Evolutionary conservation across 2,329 filamentous ascomycete genomes (phyloP).

Genomic region (Ophiostoma sp.): DNA sequence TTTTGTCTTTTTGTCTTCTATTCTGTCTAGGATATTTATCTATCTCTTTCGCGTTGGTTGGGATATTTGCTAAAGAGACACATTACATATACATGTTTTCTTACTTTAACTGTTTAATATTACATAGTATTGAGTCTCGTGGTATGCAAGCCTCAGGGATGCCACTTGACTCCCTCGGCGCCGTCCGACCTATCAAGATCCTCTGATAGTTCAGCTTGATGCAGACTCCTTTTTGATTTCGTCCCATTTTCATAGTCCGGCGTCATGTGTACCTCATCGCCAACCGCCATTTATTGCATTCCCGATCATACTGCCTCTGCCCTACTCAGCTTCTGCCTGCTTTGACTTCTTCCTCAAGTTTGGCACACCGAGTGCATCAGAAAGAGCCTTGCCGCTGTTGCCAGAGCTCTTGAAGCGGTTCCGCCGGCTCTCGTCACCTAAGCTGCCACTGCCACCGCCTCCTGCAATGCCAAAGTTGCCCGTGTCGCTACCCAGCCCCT

Average conservation of each 20-base stretch:
- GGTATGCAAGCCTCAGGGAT: conserved; percentile 23
- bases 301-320: background rate
- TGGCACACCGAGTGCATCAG: conserved; percentile 21
- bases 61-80: background rate
- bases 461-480: background rate
- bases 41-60: too few relatives aligned
- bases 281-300: background rate
- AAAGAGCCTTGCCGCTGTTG: conserved; percentile 5
- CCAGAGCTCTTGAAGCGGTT: conserved; percentile 11
- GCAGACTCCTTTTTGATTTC: background rate
- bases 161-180: background rate
- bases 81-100: background rate
- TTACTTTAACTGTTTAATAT: conserved; percentile 17
- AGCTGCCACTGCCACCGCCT: conserved; percentile 1
- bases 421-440: conserved; percentile 13
- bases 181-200: too few relatives aligned
- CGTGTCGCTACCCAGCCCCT: background rate
- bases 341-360: background rate
- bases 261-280: conserved; percentile 2
- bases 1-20: background rate
- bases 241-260: background rate
- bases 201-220: too few relatives aligned
- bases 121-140: conserved; percentile 20
- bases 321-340: conserved; percentile 12
- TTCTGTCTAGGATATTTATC: too few relatives aligned